Base-by-base conservation (phyloP, 2,329 filamentous ascomycete genomes). In the Fusarium gaditjirri region DNA sequence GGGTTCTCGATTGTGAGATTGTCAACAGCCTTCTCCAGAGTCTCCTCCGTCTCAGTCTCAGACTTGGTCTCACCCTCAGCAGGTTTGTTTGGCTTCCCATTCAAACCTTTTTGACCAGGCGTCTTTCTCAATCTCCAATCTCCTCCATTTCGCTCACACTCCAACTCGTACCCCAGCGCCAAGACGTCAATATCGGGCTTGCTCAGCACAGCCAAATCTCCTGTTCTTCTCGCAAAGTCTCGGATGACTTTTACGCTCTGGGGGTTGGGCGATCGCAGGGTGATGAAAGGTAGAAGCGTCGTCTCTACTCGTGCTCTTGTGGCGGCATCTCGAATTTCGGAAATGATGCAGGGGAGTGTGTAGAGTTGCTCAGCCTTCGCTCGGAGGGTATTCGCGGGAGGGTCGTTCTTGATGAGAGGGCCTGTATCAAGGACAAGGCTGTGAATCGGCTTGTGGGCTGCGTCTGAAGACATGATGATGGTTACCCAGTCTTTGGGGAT, bases 351-450 rank as follows among this genome's bases (percentile, higher is more conserved):
- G 1, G 95, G 94, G 0, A 95, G 93, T 2, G 94, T 98, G 77
- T 94, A 90, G 44, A 98, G 87, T 65, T 88, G 85, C 77, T 96
- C 91, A 52, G 94, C 91, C 79, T 94, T 91, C 41, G 89, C 87
- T 56, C 97, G 85, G 16, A 99, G 89, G 0, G 93, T 94, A 49
- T 94, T 97, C 29, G 96, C 89, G 16, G 93, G 86, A 17, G 95
- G 94, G 72, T 96, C 92, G 83, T 98, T 98, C 80, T 95, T 95
- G 81, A 99, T 95, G 68, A 99, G 90, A 12, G 95, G 94, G 31
- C 95, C 95, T 6, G 96, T 93, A 80, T 99, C 96, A 74, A 99
- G 88, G 33, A 98, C 88, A 56, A 98, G 89, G 59, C 92, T 92
- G 83, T 97, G 91, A 54, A 97, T 90, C 1, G 91, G 88, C 80